phyloP scores from a whole-genome alignment of 805 yeast genomes.

The Metschnikowia gelsemii region DNA sequence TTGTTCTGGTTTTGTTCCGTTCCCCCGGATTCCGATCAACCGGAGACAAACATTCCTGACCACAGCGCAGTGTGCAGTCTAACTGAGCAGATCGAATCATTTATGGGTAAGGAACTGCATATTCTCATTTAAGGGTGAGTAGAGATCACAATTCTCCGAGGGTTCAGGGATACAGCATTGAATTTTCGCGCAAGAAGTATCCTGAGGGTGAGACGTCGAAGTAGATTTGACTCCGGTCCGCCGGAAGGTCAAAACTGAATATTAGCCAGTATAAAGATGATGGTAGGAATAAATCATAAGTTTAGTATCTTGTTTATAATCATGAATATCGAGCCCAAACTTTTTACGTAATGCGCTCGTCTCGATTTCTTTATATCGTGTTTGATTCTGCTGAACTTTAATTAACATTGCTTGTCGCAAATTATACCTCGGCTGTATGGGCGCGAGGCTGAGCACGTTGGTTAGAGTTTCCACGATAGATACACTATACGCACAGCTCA shows the following conservation, averaged over 20 bases:
- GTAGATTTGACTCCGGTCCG: background rate
- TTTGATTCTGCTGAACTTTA: background rate
- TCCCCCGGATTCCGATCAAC: slow-evolving; percentile 21
- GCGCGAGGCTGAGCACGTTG: background rate
- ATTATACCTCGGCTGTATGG: background rate
- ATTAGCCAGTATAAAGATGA: background rate
- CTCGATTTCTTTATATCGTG: no score
- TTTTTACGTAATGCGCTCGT: no score
- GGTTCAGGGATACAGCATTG: no score
- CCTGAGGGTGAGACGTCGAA: background rate
- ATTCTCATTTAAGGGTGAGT: background rate
- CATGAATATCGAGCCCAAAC: no score
- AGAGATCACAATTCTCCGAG: slow-evolving; percentile 1
- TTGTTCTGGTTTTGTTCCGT: slow-evolving; percentile 5
- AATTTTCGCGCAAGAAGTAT: background rate
- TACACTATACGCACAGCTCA: no score
- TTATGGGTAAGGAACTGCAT: slow-evolving; percentile 1
- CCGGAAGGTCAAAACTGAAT: background rate
- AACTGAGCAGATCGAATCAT: background rate
- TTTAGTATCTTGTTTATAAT: no score
- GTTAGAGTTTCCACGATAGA: background rate
- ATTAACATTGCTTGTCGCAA: background rate
- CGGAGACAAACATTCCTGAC: slow-evolving; percentile 9
- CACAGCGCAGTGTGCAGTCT: background rate
- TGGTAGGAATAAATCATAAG: no score